Percentiles rank a stretch among this genome's conserved stretches.
phyloP scores from a whole-genome alignment of 352 stramenopile species.

The Globisporangium spiculum region DNA sequence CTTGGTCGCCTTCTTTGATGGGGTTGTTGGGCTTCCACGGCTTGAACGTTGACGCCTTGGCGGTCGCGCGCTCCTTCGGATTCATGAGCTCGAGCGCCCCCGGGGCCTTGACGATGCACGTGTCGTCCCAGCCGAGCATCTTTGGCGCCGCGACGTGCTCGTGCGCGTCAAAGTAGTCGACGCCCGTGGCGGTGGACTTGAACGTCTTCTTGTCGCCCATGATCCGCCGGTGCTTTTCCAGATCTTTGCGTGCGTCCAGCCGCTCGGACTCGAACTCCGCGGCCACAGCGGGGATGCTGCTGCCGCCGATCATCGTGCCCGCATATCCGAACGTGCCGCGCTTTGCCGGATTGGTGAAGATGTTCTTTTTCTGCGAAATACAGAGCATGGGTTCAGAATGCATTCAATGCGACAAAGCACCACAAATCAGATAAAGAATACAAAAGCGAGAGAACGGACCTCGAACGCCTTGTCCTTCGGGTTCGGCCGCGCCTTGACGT shows the following conservation, averaged over 20 bases:
- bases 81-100: slow-evolving; percentile 68
- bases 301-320: slow-evolving; percentile 60
- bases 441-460: slow-evolving; percentile 7
- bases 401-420: no score
- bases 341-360: slow-evolving; percentile 57
- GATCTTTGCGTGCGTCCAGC: slow-evolving; percentile 24
- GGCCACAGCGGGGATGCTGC: slow-evolving; percentile 34
- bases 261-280: slow-evolving; percentile 68
- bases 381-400: not conserved
- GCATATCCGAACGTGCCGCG: slow-evolving; percentile 77
- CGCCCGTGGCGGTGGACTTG: slow-evolving; percentile 58
- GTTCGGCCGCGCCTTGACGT: slow-evolving; percentile 33
- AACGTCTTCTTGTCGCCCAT: slow-evolving; percentile 73
- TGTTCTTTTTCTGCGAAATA: slow-evolving; percentile 46
- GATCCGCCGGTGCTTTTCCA: slow-evolving; percentile 42
- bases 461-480: slow-evolving; percentile 65
- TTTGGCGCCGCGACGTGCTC: slow-evolving; percentile 63
- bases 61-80: slow-evolving; percentile 61
- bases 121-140: slow-evolving; percentile 66
- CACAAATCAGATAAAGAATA: not conserved
- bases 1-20: slow-evolving; percentile 58
- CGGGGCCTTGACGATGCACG: slow-evolving; percentile 54
- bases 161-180: slow-evolving; percentile 74
- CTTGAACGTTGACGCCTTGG: slow-evolving; percentile 53
- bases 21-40: slow-evolving; percentile 68